These are phyloP conservation scores for Arabidopsis arenosa DNA, from an alignment of 345 rosid species.

Conservation along the genomic window DNA sequence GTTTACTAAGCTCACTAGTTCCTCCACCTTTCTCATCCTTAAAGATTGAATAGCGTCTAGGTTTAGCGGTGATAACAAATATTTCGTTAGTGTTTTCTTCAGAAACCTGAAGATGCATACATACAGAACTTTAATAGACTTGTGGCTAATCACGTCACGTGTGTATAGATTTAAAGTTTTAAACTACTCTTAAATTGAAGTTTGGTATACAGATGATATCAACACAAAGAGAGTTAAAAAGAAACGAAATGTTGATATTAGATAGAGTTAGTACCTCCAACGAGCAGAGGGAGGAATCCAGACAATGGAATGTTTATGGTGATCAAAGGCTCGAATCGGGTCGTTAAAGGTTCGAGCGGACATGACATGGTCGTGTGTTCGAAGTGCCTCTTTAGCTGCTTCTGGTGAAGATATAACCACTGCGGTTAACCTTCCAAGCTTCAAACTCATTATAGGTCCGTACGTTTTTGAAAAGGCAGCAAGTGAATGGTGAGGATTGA, in stretches of 20 bases:
- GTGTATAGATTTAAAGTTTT: neutral
- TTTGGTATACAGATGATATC: neutral
- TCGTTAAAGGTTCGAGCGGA: slow-evolving; percentile 42
- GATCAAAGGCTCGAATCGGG: slow-evolving; percentile 34
- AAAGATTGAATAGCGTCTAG: slow-evolving; percentile 17
- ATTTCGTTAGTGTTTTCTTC: slow-evolving; percentile 18
- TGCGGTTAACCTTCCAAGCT: slow-evolving; percentile 41
- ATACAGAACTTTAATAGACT: slow-evolving; percentile 6
- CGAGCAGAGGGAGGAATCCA: slow-evolving; percentile 35
- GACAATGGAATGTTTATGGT: slow-evolving; percentile 37
- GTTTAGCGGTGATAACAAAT: slow-evolving; percentile 24
- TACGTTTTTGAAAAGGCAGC: slow-evolving; percentile 42
- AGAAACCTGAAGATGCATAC: slow-evolving; percentile 31
- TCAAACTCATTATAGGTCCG: slow-evolving; percentile 54
- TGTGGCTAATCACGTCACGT: neutral
- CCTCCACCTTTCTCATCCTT: slow-evolving; percentile 41
- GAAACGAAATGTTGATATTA: neutral
- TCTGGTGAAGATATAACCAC: slow-evolving; percentile 45
- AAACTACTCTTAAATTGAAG: neutral
- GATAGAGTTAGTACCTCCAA: slow-evolving; percentile 45
- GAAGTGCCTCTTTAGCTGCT: slow-evolving; percentile 39
- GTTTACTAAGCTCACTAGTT: slow-evolving; percentile 39
- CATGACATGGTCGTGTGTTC: slow-evolving; percentile 44
- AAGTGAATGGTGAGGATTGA: slow-evolving; percentile 46
- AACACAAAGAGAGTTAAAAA: neutral